phyloP scores from a whole-genome alignment of 257 asterid species.

The Fraxinus pennsylvanica region DNA sequence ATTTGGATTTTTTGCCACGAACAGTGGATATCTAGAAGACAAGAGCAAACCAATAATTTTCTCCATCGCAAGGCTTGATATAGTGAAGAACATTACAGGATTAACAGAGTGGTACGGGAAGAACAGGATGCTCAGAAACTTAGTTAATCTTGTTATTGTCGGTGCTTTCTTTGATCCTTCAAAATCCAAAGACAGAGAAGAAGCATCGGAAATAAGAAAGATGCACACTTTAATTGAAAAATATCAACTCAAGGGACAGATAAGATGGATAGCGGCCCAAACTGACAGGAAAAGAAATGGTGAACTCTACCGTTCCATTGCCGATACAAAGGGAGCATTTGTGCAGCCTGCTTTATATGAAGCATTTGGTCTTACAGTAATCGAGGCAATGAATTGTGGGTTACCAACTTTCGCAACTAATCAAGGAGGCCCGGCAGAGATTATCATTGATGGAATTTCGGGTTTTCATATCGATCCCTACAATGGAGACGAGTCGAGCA shows the following conservation, averaged over 20 bases:
- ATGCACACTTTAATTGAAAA: constrained; percentile 71
- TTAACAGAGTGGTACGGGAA: constrained; percentile 88
- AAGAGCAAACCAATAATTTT: constrained; percentile 74
- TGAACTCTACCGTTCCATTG: constrained; percentile 76
- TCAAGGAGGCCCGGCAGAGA: constrained; percentile 97
- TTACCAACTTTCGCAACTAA: constrained; percentile 88
- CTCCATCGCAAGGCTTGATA: constrained; percentile 93
- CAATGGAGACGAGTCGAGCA: constrained; percentile 74
- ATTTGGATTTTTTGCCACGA: neutral
- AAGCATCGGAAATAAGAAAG: constrained; percentile 71
- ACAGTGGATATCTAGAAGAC: constrained; percentile 80
- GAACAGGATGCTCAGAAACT: constrained; percentile 67
- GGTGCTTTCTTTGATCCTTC: constrained; percentile 87
- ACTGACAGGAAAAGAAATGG: constrained; percentile 70
- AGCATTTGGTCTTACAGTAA: constrained; percentile 85
- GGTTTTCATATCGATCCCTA: constrained; percentile 80
- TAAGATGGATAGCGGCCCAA: constrained; percentile 93
- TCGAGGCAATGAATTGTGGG: constrained; percentile 95
- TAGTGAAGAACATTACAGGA: constrained; percentile 79
- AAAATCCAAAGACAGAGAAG: constrained; percentile 90
- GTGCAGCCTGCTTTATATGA: constrained; percentile 91
- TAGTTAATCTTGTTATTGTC: constrained; percentile 80
- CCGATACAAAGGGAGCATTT: constrained; percentile 87
- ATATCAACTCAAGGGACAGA: constrained; percentile 74
- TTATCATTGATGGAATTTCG: constrained; percentile 74